Evolutionary conservation across 257 asterid genomes (phyloP).

Genomic region (Solanum chiquidenum): DNA sequence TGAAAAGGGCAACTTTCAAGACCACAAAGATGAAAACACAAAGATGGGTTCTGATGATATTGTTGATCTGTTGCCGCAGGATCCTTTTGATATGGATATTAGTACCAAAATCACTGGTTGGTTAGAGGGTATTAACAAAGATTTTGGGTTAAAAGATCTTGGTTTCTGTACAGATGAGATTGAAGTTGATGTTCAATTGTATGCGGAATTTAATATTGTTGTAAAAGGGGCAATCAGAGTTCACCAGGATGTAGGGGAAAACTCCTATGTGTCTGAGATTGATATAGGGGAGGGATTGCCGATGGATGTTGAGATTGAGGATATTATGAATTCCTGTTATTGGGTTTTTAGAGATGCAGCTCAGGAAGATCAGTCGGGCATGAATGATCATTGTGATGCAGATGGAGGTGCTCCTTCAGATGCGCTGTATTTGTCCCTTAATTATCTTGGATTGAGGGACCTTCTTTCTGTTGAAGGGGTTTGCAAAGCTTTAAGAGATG

Average conservation of each 20-base stretch:
- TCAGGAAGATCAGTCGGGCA: not conserved
- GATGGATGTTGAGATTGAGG: slow-evolving; percentile 18
- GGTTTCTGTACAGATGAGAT: slow-evolving; percentile 26
- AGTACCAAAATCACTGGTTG: slow-evolving; percentile 29
- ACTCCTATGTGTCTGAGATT: not conserved
- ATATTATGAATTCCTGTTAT: slow-evolving; percentile 30
- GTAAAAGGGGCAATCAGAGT: slow-evolving; percentile 21
- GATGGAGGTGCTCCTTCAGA: slow-evolving; percentile 39
- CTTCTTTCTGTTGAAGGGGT: slow-evolving; percentile 62
- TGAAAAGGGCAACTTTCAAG: not conserved
- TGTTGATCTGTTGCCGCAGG: slow-evolving; percentile 51
- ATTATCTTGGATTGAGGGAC: slow-evolving; percentile 47
- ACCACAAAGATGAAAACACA: slow-evolving; percentile 3
- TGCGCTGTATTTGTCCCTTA: slow-evolving; percentile 44
- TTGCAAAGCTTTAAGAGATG: slow-evolving; percentile 51
- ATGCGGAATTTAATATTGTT: slow-evolving; percentile 24
- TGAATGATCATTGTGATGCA: not conserved
- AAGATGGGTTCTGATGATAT: slow-evolving; percentile 29
- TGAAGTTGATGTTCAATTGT: slow-evolving; percentile 17
- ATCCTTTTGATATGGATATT: slow-evolving; percentile 54
- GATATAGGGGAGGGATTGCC: slow-evolving; percentile 12
- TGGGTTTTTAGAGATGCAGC: slow-evolving; percentile 8
- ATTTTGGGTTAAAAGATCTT: slow-evolving; percentile 20
- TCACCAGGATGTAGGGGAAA: slow-evolving; percentile 22
- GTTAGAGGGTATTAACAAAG: slow-evolving; percentile 31